Evolutionary conservation across 768 basidiomycete species (phyloP).

Genomic region (Suillus ampliporus): DNA sequence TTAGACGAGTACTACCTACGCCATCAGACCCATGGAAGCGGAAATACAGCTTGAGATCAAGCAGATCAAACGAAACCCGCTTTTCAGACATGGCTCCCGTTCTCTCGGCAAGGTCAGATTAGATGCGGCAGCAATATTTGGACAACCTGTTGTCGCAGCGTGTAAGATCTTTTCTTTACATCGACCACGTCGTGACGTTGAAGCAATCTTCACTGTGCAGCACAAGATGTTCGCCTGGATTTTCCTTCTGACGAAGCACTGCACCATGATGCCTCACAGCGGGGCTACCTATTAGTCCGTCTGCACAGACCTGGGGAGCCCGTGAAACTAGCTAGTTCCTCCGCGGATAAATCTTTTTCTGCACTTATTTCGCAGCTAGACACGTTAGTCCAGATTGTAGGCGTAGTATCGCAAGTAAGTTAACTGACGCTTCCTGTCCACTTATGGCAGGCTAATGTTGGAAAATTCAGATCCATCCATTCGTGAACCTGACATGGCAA

Average conservation of each 20-base stretch:
- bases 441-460: neutral
- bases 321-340: neutral
- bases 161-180: neutral
- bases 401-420: slow-evolving; percentile 28
- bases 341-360: slow-evolving; percentile 23
- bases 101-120: slow-evolving; percentile 2
- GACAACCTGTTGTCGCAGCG: neutral
- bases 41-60: slow-evolving; percentile 5
- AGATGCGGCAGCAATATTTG: neutral
- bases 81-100: slow-evolving; percentile 2
- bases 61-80: neutral
- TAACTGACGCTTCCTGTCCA: neutral
- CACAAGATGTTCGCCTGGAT: slow-evolving; percentile 1
- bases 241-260: slow-evolving; percentile 4
- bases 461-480: slow-evolving; percentile 30
- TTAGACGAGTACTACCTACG: neutral
- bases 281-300: slow-evolving; percentile 22
- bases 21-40: neutral
- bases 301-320: slow-evolving; percentile 20
- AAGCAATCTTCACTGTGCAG: neutral
- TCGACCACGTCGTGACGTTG: neutral
- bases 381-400: slow-evolving; percentile 28
- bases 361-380: slow-evolving; percentile 31
- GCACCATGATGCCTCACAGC: neutral
- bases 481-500: slow-evolving; percentile 35